Evolutionary conservation across 305 asterid species (phyloP), one percentile per base, ranked within the genome.

Genomic region (Andrographis paniculata): DNA sequence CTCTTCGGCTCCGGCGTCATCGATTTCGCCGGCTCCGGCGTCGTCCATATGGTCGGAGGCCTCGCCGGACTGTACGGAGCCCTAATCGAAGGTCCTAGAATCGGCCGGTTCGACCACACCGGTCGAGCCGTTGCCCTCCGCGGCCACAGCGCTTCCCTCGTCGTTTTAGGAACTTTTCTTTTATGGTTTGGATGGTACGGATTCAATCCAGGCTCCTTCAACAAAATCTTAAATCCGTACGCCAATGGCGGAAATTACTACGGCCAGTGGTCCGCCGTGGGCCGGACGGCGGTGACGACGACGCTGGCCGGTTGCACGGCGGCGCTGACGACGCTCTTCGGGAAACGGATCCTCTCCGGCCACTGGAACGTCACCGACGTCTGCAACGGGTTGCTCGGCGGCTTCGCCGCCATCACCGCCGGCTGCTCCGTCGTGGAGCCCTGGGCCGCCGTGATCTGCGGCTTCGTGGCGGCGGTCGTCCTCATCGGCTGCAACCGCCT

Each of bases 161-260:
- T 87, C 0, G 95, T 87, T 0, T 18, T 87, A 0, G 96, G 96
- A 0, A 87, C 95, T 0, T 84, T 87, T 27, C 30, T 87, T 0
- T 17, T 87, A 7, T 87, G 96, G 96, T 87, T 82, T 51, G 96
- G 96, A 0, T 87, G 96, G 96, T 83, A 80, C 67, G 96, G 96
- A 17, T 87, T 83, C 39, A 87, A 87, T 21, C 95, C 97, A 14
- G 97, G 97, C 4, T 87, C 97, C 0, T 87, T 87, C 16, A 37
- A 13, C 42, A n/a, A 13, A 2, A 37, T 37, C 42, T 52, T 66
- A 0, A 9, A 1, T 9, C 45, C 94, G 0, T 83, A 87, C 45
- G 10, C 14, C 45, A 9, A n/a, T 0, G 17, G 55, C 0, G 85
- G 87, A 1, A 57, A 1, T 18, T 78, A 72, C 48, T 87, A 87